These are phyloP conservation scores for Ambrosia hybrid DNA, from an alignment of 140 eudicot species.

Conservation along the genomic window DNA sequence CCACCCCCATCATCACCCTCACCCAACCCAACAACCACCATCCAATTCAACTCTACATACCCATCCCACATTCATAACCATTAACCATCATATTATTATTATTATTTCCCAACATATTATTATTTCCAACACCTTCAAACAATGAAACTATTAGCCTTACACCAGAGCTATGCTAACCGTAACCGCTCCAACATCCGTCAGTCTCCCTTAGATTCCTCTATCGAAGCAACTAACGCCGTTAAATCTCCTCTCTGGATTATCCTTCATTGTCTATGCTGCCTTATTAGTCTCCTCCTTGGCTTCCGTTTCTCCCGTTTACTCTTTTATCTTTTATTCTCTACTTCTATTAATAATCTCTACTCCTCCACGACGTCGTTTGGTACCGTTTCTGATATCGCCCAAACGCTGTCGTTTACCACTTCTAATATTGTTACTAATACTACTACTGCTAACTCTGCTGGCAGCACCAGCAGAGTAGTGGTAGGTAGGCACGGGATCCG, in stretches of 20 bases:
- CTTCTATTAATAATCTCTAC: conserved; percentile 39
- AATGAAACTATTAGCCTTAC: conserved; percentile 74
- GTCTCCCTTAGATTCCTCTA: conserved; percentile 55
- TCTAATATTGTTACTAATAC: conserved; percentile 3
- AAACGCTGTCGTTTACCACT: conserved; percentile 38
- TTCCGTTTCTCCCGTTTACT: conserved; percentile 86
- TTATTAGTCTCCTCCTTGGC: conserved; percentile 83
- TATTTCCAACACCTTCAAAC: neutral
- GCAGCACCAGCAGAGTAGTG: conserved; percentile 58
- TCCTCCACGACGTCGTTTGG: conserved; percentile 47
- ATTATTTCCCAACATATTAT: too few species aligned
- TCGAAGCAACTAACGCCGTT: conserved; percentile 36
- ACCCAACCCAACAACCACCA: conserved; percentile 13
- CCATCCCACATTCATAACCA: conserved; percentile 8
- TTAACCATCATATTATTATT: too few species aligned
- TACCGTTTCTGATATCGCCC: conserved; percentile 31
- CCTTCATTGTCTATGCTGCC: conserved; percentile 78
- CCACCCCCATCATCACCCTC: conserved; percentile 34
- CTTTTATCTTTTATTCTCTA: conserved; percentile 63
- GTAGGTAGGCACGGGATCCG: conserved; percentile 98
- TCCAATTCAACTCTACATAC: conserved; percentile 22
- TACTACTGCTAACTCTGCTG: too few species aligned
- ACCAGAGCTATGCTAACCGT: conserved; percentile 62
- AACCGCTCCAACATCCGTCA: conserved; percentile 57
- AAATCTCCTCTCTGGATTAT: conserved; percentile 84